A percentile compares a stretch with the other conserved stretches of the same genome.
Evolutionary conservation across 805 yeast genomes (phyloP).

Genomic region (Zygotorulaspora florentina): DNA sequence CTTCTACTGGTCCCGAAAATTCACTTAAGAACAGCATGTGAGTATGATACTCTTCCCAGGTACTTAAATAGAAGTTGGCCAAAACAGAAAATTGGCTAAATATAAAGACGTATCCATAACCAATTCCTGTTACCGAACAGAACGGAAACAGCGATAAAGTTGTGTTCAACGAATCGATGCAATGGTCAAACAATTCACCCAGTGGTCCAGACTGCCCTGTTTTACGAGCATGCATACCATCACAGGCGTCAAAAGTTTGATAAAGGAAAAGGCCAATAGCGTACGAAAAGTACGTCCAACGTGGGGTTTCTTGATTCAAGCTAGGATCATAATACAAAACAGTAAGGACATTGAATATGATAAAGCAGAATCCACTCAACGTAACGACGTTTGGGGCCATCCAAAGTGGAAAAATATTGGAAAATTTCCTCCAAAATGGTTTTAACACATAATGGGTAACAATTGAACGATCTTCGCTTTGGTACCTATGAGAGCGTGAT

Average conservation of each 20-base stretch:
- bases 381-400: conserved; percentile 95
- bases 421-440: conserved; percentile 77
- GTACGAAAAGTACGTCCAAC: conserved; percentile 71
- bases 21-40: conserved; percentile 72
- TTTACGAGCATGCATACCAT: conserved; percentile 91
- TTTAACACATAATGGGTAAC: conserved; percentile 71
- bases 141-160: conserved; percentile 72
- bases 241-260: conserved; percentile 95
- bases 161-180: conserved; percentile 71
- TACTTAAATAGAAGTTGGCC: conserved; percentile 79
- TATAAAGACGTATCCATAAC: conserved; percentile 58
- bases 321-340: conserved; percentile 73
- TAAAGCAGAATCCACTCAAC: conserved; percentile 68
- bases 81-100: conserved; percentile 68
- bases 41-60: conserved; percentile 96
- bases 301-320: conserved; percentile 55
- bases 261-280: conserved; percentile 83
- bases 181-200: conserved; percentile 93
- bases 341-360: conserved; percentile 56
- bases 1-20: conserved; percentile 94
- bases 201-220: conserved; percentile 94
- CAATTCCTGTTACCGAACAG: conserved; percentile 72
- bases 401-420: conserved; percentile 69
- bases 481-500: conserved; percentile 41
- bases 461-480: conserved; percentile 77